These are phyloP conservation scores for Sodiomyces alkalinus DNA, from an alignment of 2,329 filamentous ascomycete species.

Conservation along the genomic window DNA sequence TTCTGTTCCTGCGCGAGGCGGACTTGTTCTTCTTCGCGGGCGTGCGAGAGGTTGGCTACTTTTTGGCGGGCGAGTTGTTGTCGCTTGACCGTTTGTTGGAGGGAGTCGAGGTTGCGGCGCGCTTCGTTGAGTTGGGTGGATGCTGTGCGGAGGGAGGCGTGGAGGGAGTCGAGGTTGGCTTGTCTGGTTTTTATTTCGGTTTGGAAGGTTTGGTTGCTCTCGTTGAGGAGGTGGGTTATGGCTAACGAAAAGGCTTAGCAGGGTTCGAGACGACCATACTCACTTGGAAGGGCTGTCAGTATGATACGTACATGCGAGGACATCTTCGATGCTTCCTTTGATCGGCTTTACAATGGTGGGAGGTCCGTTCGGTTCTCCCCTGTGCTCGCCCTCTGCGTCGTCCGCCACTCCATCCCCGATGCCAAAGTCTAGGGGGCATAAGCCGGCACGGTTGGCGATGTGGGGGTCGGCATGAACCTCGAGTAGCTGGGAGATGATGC, in stretches of 20 bases:
- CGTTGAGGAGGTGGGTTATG: slow-evolving; percentile 67
- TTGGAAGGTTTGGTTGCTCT: slow-evolving; percentile 67
- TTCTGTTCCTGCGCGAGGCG: slow-evolving; percentile 26
- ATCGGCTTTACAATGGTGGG: slow-evolving; percentile 39
- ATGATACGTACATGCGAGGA: slow-evolving; percentile 58
- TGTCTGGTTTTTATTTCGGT: slow-evolving; percentile 74
- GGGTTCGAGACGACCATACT: too few relatives aligned
- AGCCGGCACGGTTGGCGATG: slow-evolving; percentile 77
- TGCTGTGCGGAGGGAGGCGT: slow-evolving; percentile 64
- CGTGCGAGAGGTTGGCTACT: slow-evolving; percentile 62
- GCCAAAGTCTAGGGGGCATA: slow-evolving; percentile 87
- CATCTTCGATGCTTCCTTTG: slow-evolving; percentile 66
- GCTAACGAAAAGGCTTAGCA: too few relatives aligned
- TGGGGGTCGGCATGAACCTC: slow-evolving; percentile 91
- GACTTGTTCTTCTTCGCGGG: slow-evolving; percentile 54
- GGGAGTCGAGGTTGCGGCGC: slow-evolving; percentile 53
- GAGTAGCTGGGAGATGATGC: slow-evolving; percentile 90
- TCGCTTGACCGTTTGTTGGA: slow-evolving; percentile 50
- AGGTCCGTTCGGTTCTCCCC: slow-evolving; percentile 28
- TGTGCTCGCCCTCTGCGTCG: slow-evolving; percentile 26
- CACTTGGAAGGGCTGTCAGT: too few relatives aligned
- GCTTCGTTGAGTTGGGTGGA: slow-evolving; percentile 68
- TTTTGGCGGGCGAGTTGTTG: slow-evolving; percentile 54
- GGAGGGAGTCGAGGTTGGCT: slow-evolving; percentile 65
- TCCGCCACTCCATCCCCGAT: slow-evolving; percentile 54